Base-by-base conservation (phyloP, 176 grass and related monocot species). In the Themeda triandra region DNA sequence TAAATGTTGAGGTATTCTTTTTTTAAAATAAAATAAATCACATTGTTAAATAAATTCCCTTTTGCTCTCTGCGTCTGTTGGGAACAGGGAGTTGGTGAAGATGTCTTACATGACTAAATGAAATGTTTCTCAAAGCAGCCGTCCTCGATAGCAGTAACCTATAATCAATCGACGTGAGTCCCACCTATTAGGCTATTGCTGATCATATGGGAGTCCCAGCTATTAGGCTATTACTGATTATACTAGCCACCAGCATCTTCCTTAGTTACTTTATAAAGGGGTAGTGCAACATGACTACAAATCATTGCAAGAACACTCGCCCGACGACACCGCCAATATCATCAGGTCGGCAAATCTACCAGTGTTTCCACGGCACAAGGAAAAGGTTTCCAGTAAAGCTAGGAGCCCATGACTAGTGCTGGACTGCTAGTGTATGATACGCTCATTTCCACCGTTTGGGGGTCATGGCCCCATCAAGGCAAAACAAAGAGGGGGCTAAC, bases 31-130 rank as follows among this genome's bases (percentile, higher is more conserved):
- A 21, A n/a, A 63, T 4, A 62, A 73, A 80, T 37, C 2, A 0
- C 4, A 66, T 11, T 66, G 24, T n/a, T 45, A 59, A 66, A 35
- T 33, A 14, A 19, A 30, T 86, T 12, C 31, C 27, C 13, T 33
- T 29, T 75, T 79, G n/a, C 24, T 73, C 42, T 30, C 42, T 48
- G 25, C 8, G 11, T 23, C 39, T 14, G 45, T 59, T 73, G 44
- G 59, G 88, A 74, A 67, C 59, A 73, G 46, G 46, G 67, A 82
- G 49, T 56, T 21, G 73, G 48, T 79, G n/a, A 79, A 48, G 65
- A 72, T 37, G 35, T 28, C 32, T 63, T 51, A 58, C 70, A 78
- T 71, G 48, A 68, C 17, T n/a, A 71, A 48, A 27, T 10, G 21
- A 85, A 45, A 69, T 40, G 8, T 33, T 70, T 63, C 25, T 59